Evolutionary conservation across 176 grass and related monocot genomes (phyloP).

Genomic region (Canna indica): DNA sequence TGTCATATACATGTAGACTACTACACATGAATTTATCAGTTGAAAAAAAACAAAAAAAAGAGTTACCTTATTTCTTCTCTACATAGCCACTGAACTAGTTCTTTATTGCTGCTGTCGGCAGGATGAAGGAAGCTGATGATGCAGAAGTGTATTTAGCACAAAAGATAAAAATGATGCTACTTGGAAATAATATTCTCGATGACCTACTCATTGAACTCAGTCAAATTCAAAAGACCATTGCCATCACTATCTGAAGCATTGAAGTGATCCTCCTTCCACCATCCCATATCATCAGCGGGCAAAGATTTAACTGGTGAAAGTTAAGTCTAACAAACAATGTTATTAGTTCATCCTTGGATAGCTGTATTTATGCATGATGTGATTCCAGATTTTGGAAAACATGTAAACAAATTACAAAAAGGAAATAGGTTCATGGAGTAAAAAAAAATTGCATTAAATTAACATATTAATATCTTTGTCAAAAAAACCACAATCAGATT

Average conservation of each 20-base stretch:
- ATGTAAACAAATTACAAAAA: background rate
- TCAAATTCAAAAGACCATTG: slow-evolving; percentile 55
- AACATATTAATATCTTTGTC: background rate
- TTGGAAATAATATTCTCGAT: background rate
- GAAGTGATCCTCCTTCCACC: slow-evolving; percentile 96
- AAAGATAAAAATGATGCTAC: slow-evolving; percentile 10
- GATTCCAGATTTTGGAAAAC: background rate
- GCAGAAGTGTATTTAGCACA: slow-evolving; percentile 17
- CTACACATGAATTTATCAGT: background rate
- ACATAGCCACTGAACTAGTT: slow-evolving; percentile 78
- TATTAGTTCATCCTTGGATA: background rate
- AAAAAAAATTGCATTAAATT: background rate
- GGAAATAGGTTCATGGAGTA: background rate
- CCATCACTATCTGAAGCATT: slow-evolving; percentile 64
- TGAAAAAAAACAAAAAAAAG: background rate
- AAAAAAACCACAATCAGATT: no score
- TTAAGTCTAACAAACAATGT: background rate
- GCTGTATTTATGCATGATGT: background rate
- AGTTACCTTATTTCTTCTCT: slow-evolving; percentile 89
- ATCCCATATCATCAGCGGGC: slow-evolving; percentile 60
- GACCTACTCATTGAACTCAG: slow-evolving; percentile 85
- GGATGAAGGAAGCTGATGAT: slow-evolving; percentile 56
- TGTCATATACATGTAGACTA: slow-evolving; percentile 13
- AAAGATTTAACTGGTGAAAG: slow-evolving; percentile 53
- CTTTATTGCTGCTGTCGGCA: slow-evolving; percentile 62